These are phyloP conservation scores for Cnidoscolus chayamansa DNA, from an alignment of 441 rosid species.

Conservation along the genomic window DNA sequence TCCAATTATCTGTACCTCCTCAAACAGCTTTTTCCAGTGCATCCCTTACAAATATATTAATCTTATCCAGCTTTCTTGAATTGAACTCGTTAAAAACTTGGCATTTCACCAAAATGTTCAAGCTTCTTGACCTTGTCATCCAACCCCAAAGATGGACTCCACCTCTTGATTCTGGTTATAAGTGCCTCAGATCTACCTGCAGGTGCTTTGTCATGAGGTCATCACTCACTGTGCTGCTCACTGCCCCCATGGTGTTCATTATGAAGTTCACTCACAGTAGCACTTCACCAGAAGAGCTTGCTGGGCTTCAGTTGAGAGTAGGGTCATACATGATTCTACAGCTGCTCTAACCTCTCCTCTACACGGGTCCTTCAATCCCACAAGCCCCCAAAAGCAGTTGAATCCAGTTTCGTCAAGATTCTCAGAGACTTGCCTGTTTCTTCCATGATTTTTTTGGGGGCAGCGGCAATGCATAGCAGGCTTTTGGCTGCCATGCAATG, in stretches of 20 bases:
- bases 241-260: no score
- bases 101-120: constrained; percentile 58
- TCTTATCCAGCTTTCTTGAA: constrained; percentile 54
- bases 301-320: no score
- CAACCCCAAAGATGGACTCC: no score
- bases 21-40: constrained; percentile 38
- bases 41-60: constrained; percentile 49
- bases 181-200: no score
- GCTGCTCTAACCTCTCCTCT: constrained; percentile 36
- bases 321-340: constrained; percentile 27
- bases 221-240: no score
- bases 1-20: no score
- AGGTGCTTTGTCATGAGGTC: no score
- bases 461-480: no score
- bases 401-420: constrained; percentile 33
- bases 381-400: constrained; percentile 29
- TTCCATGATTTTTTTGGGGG: not conserved
- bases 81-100: constrained; percentile 68
- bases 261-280: no score
- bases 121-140: constrained; percentile 36
- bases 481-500: no score
- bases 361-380: constrained; percentile 45
- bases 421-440: not conserved
- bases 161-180: no score
- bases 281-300: no score